Conservation (phyloP, 352 stramenopile species). For the Phytophthora agathidicida region DNA sequence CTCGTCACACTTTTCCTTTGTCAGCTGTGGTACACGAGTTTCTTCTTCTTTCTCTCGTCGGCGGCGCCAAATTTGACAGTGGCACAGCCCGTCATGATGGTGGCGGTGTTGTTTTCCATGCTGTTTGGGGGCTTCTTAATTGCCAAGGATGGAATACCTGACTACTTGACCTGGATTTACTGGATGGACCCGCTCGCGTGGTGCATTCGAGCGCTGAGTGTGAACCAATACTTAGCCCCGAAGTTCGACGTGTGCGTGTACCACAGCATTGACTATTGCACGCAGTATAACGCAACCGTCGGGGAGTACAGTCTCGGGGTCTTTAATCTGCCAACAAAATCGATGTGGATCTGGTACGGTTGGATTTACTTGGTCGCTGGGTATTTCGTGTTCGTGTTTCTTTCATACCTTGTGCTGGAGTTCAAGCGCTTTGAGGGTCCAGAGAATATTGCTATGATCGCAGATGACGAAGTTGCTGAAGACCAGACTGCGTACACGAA, state of each 20-base stretch:
- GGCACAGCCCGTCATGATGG: conserved; percentile 65
- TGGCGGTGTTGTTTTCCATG: conserved; percentile 69
- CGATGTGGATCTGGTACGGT: conserved; percentile 58
- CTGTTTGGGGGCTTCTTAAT: conserved; percentile 79
- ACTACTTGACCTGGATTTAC: conserved; percentile 77
- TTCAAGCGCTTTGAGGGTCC: no score
- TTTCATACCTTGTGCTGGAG: no score
- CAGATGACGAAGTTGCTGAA: no score
- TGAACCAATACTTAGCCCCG: conserved; percentile 62
- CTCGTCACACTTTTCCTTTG: conserved; percentile 65
- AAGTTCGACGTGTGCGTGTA: conserved; percentile 59
- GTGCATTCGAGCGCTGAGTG: conserved; percentile 55
- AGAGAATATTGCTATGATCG: no score
- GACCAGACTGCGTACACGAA: no score
- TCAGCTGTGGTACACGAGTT: conserved; percentile 73
- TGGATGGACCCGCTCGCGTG: conserved; percentile 78
- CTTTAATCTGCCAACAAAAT: conserved; percentile 52
- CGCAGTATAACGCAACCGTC: conserved; percentile 26
- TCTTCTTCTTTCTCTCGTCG: conserved; percentile 72
- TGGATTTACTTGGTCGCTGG: conserved; percentile 70
- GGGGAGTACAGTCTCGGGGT: conserved; percentile 51
- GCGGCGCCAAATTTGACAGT: conserved; percentile 53
- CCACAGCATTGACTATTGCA: conserved; percentile 57
- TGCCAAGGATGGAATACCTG: conserved; percentile 55
- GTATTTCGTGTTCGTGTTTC: no score